These are phyloP conservation scores for Penicillium ochrochloron DNA, from an alignment of 495 filamentous ascomycete species.

Conservation along the genomic window DNA sequence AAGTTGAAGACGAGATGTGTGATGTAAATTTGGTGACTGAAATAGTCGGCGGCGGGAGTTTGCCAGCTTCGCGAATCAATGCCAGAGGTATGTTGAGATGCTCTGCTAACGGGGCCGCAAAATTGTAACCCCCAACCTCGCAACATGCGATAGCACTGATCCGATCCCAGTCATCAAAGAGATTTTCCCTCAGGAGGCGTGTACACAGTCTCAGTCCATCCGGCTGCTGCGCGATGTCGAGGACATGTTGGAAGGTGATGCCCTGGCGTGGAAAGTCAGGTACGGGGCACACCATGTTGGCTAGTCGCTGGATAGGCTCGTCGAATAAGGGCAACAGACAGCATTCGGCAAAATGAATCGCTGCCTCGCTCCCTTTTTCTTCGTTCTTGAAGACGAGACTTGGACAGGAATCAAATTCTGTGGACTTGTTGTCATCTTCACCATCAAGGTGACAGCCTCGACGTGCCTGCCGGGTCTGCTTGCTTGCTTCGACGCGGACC, in stretches of 20 bases:
- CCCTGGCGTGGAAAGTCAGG: conserved; percentile 56
- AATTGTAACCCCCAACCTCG: conserved; percentile 63
- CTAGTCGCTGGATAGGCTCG: conserved; percentile 54
- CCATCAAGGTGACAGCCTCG: conserved; percentile 33
- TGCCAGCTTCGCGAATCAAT: conserved; percentile 62
- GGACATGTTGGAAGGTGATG: conserved; percentile 63
- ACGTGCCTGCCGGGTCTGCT: conserved; percentile 48
- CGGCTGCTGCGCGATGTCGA: conserved; percentile 59
- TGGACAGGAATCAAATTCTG: conserved; percentile 43
- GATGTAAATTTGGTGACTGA: conserved; percentile 55
- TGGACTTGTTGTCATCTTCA: conserved; percentile 26
- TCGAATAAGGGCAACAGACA: conserved; percentile 57
- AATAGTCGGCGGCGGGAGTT: conserved; percentile 62
- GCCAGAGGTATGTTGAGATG: conserved; percentile 52
- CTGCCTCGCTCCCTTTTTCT: conserved; percentile 41
- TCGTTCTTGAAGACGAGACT: conserved; percentile 59
- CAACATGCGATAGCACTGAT: conserved; percentile 31
- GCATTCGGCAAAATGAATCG: conserved; percentile 47
- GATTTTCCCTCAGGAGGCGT: conserved; percentile 48
- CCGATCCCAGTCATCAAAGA: conserved; percentile 56
- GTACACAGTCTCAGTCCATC: conserved; percentile 59
- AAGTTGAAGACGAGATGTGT: conserved; percentile 58
- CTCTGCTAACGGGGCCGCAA: conserved; percentile 56
- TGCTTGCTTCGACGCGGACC: conserved; percentile 53
- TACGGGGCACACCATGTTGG: conserved; percentile 54